Evolutionary conservation across 345 rosid species (phyloP).

Genomic region (Eutrema heterophyllum): DNA sequence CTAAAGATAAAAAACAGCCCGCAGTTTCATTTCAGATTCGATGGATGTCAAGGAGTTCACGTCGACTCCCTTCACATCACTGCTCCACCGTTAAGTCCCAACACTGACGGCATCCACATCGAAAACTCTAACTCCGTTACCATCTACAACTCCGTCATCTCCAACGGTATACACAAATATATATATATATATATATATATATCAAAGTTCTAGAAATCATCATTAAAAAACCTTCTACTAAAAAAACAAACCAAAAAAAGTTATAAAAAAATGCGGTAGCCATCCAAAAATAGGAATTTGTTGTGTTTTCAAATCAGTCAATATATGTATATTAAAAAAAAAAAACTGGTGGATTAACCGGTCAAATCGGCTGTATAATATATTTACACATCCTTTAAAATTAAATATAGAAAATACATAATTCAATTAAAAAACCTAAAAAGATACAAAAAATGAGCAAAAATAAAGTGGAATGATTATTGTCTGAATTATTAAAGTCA

Average conservation of each 20-base stretch:
- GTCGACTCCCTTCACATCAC: constrained; percentile 53
- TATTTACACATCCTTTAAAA: not conserved
- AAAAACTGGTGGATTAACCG: not conserved
- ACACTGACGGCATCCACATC: constrained; percentile 90
- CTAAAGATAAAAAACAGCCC: constrained; percentile 66
- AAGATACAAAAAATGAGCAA: not conserved
- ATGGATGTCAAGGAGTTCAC: constrained; percentile 46
- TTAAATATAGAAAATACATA: not conserved
- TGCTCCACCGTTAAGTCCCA: constrained; percentile 80
- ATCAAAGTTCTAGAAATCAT: not conserved
- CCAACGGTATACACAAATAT: constrained; percentile 51
- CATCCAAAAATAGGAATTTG: not conserved
- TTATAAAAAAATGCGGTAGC: not conserved
- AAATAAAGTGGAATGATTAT: not conserved
- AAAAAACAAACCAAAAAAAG: not conserved
- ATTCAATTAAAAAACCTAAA: not conserved
- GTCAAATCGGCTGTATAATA: not conserved
- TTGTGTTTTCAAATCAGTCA: not conserved
- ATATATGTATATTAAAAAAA: too few species aligned
- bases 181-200: not conserved
- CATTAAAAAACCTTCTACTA: not conserved
- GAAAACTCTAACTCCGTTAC: constrained; percentile 56
- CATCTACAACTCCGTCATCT: constrained; percentile 76
- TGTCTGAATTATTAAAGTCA: constrained; percentile 5
- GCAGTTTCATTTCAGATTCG: constrained; percentile 78